A percentile compares a stretch with the other conserved stretches of the same genome.
Evolutionary conservation across 805 yeast species (phyloP).

Genomic region (Kluyveromyces lactis): DNA sequence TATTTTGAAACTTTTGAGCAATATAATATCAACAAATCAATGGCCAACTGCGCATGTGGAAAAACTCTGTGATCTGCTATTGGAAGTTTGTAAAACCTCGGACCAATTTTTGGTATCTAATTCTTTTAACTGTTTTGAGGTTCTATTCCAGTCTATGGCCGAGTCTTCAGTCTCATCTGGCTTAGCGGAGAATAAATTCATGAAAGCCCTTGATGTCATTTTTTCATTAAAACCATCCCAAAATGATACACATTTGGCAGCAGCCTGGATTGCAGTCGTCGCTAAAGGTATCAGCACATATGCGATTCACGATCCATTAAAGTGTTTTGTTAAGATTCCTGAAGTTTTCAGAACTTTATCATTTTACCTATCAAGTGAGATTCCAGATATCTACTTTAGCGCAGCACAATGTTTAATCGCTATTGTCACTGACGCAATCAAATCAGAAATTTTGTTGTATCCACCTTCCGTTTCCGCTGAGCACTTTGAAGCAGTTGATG

Average conservation of each 20-base stretch:
- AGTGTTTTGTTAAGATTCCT: slow-evolving; percentile 50
- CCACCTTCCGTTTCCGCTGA: slow-evolving; percentile 44
- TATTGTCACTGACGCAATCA: slow-evolving; percentile 56
- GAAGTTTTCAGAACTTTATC: slow-evolving; percentile 47
- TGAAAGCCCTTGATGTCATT: slow-evolving; percentile 58
- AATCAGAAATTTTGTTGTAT: slow-evolving; percentile 47
- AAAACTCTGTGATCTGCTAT: slow-evolving; percentile 62
- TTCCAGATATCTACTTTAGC: slow-evolving; percentile 55
- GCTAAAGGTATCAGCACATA: slow-evolving; percentile 68
- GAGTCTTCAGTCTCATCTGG: slow-evolving; percentile 44
- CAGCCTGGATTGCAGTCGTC: slow-evolving; percentile 91
- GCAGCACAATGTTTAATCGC: slow-evolving; percentile 87
- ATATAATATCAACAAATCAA: slow-evolving; percentile 63
- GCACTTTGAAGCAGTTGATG: slow-evolving; percentile 48
- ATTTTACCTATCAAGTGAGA: slow-evolving; percentile 60
- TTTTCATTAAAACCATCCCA: slow-evolving; percentile 73
- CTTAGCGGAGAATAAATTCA: slow-evolving; percentile 55
- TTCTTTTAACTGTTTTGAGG: slow-evolving; percentile 78
- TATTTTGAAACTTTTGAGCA: slow-evolving; percentile 62
- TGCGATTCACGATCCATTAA: slow-evolving; percentile 41
- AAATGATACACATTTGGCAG: slow-evolving; percentile 79
- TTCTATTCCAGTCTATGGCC: slow-evolving; percentile 43
- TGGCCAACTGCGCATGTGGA: slow-evolving; percentile 75
- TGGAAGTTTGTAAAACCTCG: slow-evolving; percentile 69
- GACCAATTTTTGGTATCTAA: slow-evolving; percentile 81